Evolutionary conservation across 78 protist genomes (phyloP).

Genomic region (Cavenderia fasciculata): DNA sequence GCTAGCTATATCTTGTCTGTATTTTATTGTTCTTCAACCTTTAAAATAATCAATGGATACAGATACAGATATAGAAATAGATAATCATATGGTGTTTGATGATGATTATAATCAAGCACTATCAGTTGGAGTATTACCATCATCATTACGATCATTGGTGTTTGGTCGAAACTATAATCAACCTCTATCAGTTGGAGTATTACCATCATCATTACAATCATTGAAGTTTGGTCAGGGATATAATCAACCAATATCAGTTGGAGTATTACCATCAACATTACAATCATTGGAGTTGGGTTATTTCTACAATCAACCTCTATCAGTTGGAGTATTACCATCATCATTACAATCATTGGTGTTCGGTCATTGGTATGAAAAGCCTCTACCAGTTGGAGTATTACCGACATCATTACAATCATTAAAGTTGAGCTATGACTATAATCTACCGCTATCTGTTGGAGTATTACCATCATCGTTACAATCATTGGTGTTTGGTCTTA

Average conservation of each 20-base stretch:
- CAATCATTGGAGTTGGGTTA: not conserved
- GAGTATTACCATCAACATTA: not conserved
- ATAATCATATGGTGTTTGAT: too few relatives aligned
- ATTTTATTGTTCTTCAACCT: too few relatives aligned
- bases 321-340: not conserved
- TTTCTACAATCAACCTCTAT: not conserved
- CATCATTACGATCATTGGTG: not conserved
- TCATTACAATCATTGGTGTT: not conserved
- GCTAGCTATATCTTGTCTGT: too few relatives aligned
- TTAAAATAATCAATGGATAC: too few relatives aligned
- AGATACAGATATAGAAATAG: too few relatives aligned
- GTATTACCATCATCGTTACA: not conserved
- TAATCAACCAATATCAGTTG: not conserved
- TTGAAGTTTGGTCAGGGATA: slow-evolving; percentile 2
- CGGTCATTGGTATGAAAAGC: slow-evolving; percentile 5
- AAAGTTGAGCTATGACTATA: not conserved
- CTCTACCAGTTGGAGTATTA: not conserved
- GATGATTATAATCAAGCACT: not conserved
- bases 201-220: not conserved
- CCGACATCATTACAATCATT: not conserved
- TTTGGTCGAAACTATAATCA: not conserved
- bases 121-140: not conserved
- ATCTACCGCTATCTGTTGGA: not conserved
- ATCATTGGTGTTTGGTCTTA: not conserved
- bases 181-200: not conserved